These are phyloP conservation scores for Boletus fagicola DNA, from an alignment of 768 basidiomycete species.

Conservation along the genomic window DNA sequence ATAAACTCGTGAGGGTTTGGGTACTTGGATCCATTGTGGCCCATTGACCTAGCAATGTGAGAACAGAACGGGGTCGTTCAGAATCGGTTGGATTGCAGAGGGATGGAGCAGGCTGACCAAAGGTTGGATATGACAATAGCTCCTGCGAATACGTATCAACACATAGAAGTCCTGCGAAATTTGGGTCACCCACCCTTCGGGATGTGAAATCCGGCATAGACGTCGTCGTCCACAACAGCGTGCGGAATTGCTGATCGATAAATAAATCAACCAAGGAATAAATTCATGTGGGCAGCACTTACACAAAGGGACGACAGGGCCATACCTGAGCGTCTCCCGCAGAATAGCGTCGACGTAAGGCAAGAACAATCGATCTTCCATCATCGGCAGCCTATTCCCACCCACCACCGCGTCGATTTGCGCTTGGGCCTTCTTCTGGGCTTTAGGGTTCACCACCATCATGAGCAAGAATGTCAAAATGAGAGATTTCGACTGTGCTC, in stretches of 20 bases:
- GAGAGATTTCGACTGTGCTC: slow-evolving; percentile 27
- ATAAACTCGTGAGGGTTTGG: slow-evolving; percentile 37
- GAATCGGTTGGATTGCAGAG: background rate
- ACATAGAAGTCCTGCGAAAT: background rate
- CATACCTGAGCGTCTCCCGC: slow-evolving; percentile 20
- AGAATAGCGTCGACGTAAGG: slow-evolving; percentile 23
- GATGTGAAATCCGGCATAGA: slow-evolving; percentile 49
- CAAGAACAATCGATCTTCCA: slow-evolving; percentile 17
- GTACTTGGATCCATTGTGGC: slow-evolving; percentile 32
- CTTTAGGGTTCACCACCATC: slow-evolving; percentile 16
- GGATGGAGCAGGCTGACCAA: slow-evolving; percentile 9
- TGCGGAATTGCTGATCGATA: slow-evolving; percentile 29
- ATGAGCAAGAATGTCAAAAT: slow-evolving; percentile 18
- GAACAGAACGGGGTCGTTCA: background rate
- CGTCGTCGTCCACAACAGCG: slow-evolving; percentile 38
- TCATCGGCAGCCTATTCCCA: slow-evolving; percentile 10
- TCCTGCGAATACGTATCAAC: slow-evolving; percentile 10
- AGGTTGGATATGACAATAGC: slow-evolving; percentile 18
- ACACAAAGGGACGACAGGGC: slow-evolving; percentile 16
- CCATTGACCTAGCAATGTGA: slow-evolving; percentile 21
- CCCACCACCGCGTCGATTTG: slow-evolving; percentile 23
- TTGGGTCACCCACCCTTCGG: slow-evolving; percentile 35
- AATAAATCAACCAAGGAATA: background rate
- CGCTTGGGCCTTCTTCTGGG: slow-evolving; percentile 21
- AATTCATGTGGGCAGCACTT: background rate